Evolutionary conservation across 164 flowering plant genomes (phyloP).

Genomic region (Kingdonia uniflora): DNA sequence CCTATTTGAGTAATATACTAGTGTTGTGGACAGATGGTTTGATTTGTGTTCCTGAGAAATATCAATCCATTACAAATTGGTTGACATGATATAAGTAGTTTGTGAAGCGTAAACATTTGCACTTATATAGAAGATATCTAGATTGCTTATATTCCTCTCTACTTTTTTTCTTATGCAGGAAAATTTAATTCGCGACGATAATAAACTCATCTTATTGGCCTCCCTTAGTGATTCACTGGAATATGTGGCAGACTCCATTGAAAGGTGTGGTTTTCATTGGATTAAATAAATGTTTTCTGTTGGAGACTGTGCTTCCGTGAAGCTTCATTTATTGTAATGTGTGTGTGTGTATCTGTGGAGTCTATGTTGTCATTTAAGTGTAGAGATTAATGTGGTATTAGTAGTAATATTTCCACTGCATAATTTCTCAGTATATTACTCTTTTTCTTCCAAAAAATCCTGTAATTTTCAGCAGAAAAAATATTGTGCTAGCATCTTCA

Average conservation of each 20-base stretch:
- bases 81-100: background rate
- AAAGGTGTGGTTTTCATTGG: slow-evolving; percentile 39
- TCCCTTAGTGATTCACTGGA: slow-evolving; percentile 97
- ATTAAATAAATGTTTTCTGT: background rate
- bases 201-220: slow-evolving; percentile 85
- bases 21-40: too few relatives aligned
- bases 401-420: too few relatives aligned
- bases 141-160: background rate
- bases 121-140: background rate
- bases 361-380: background rate
- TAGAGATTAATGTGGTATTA: too few relatives aligned
- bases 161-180: slow-evolving; percentile 45
- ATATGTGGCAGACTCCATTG: slow-evolving; percentile 95
- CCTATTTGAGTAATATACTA: too few relatives aligned
- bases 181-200: slow-evolving; percentile 92
- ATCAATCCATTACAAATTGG: too few relatives aligned
- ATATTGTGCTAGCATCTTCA: too few relatives aligned
- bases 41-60: too few relatives aligned
- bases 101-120: background rate
- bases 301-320: background rate
- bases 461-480: too few relatives aligned
- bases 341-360: background rate
- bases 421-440: too few relatives aligned
- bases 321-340: background rate
- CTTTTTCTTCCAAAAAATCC: too few relatives aligned